Evolutionary conservation across 345 rosid genomes (phyloP).

Genomic region (Hypericum perforatum): DNA sequence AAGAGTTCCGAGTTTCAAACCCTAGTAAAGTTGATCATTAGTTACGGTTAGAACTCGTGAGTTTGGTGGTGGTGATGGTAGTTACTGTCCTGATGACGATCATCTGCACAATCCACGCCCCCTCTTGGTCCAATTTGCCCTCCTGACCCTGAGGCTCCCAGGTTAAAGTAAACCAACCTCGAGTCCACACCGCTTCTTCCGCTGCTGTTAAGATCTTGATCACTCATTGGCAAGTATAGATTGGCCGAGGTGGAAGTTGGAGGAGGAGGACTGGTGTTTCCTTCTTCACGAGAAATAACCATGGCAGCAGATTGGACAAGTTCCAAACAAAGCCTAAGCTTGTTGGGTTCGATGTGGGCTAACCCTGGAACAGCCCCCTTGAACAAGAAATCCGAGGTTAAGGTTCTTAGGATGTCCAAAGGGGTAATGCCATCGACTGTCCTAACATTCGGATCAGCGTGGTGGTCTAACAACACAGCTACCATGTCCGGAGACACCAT

Average conservation of each 20-base stretch:
- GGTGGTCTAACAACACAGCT: constrained; percentile 87
- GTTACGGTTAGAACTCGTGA: constrained; percentile 45
- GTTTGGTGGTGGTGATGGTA: constrained; percentile 35
- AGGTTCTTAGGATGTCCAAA: constrained; percentile 76
- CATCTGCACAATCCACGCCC: constrained; percentile 47
- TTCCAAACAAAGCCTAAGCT: constrained; percentile 90
- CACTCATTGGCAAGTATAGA: constrained; percentile 40
- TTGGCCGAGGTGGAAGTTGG: constrained; percentile 37
- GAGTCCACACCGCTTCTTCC: constrained; percentile 46
- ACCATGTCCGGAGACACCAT: constrained; percentile 99
- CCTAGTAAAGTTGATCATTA: constrained; percentile 8
- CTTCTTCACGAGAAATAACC: constrained; percentile 97
- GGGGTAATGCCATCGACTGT: constrained; percentile 95
- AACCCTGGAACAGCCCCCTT: constrained; percentile 97
- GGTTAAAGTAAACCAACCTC: constrained; percentile 84
- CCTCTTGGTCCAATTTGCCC: constrained; percentile 60
- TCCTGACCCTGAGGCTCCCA: constrained; percentile 59
- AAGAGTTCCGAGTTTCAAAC: constrained; percentile 6
- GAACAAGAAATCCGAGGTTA: constrained; percentile 97
- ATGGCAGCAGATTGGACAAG: constrained; percentile 97
- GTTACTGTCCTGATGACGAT: constrained; percentile 55
- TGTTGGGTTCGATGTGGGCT: constrained; percentile 88
- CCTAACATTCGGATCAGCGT: constrained; percentile 86
- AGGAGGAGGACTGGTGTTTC: constrained; percentile 19
- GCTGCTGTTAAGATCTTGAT: constrained; percentile 48